A percentile compares a stretch with the other conserved stretches of the same genome.
Conservation (phyloP, 176 grass and related monocot genomes). For the Pontederia crassipes region DNA sequence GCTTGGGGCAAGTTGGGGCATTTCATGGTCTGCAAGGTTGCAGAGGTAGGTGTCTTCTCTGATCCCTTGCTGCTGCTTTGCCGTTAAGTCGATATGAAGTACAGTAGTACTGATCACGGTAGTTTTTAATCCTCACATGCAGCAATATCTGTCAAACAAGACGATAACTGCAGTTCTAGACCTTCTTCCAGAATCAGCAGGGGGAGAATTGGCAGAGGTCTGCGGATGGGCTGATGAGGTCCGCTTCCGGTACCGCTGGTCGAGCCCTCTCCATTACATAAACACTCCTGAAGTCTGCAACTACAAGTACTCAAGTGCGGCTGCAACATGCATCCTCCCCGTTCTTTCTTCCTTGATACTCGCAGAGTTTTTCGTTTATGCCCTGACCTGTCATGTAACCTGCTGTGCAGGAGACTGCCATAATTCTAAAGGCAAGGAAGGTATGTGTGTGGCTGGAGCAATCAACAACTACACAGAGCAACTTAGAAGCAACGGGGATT, state of each 20-base stretch:
- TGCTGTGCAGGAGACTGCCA: conserved; percentile 51
- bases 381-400: no score
- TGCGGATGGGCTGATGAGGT: conserved; percentile 42
- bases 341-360: not conserved
- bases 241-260: conserved; percentile 47
- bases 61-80: not conserved
- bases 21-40: conserved; percentile 73
- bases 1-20: conserved; percentile 65
- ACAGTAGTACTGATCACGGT: not conserved
- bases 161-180: conserved; percentile 30
- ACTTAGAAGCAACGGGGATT: conserved; percentile 19
- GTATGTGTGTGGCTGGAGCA: conserved; percentile 54
- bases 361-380: no score
- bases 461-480: conserved; percentile 69
- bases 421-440: conserved; percentile 25
- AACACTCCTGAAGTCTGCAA: conserved; percentile 47
- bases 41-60: conserved; percentile 28
- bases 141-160: conserved; percentile 43
- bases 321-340: not conserved
- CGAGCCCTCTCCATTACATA: conserved; percentile 46
- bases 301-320: conserved; percentile 47
- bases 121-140: not conserved
- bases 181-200: conserved; percentile 43
- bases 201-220: conserved; percentile 34
- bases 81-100: no score